phyloP scores from a whole-genome alignment of 768 basidiomycete genomes.

The Termitomyces sp. region DNA sequence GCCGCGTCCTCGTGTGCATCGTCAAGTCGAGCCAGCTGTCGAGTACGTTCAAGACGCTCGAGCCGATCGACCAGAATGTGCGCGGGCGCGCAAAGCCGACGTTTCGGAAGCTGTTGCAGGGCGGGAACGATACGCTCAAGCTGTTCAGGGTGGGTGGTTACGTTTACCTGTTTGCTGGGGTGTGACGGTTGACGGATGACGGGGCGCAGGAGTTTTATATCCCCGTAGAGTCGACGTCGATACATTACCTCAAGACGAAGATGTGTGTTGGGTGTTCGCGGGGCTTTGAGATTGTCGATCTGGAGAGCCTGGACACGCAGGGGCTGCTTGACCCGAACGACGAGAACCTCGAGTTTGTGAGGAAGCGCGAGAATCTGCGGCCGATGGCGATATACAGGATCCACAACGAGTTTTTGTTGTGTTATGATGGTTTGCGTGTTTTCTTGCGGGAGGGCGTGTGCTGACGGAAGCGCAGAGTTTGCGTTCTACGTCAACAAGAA shows the following conservation, averaged over 20 bases:
- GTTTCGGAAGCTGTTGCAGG: conserved; percentile 92
- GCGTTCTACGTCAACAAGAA: conserved; percentile 99
- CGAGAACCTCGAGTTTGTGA: conserved; percentile 86
- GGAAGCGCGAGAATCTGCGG: conserved; percentile 79
- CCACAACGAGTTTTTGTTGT: conserved; percentile 93
- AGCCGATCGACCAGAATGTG: conserved; percentile 88
- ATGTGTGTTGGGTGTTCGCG: conserved; percentile 96
- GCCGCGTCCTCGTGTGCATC: conserved; percentile 88
- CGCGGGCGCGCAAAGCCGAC: conserved; percentile 81
- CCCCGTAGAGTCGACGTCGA: conserved; percentile 92
- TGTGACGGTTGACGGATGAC: no score
- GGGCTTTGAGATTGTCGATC: conserved; percentile 97
- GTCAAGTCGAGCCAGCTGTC: conserved; percentile 94
- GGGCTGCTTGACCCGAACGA: conserved; percentile 92
- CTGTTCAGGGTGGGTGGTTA: conserved; percentile 68
- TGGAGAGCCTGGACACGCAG: conserved; percentile 96
- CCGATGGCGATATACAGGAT: conserved; percentile 98
- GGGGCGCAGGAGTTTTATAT: conserved; percentile 96
- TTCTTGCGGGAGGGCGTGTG: no score
- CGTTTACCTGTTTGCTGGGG: no score
- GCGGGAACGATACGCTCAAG: conserved; percentile 90
- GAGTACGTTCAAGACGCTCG: conserved; percentile 95
- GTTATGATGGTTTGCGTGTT: conserved; percentile 78
- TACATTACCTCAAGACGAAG: conserved; percentile 96
- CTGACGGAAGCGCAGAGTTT: no score